These are phyloP conservation scores for Saccharomyces hybrid DNA, from an alignment of 1,139 yeast species.

Conservation along the genomic window DNA sequence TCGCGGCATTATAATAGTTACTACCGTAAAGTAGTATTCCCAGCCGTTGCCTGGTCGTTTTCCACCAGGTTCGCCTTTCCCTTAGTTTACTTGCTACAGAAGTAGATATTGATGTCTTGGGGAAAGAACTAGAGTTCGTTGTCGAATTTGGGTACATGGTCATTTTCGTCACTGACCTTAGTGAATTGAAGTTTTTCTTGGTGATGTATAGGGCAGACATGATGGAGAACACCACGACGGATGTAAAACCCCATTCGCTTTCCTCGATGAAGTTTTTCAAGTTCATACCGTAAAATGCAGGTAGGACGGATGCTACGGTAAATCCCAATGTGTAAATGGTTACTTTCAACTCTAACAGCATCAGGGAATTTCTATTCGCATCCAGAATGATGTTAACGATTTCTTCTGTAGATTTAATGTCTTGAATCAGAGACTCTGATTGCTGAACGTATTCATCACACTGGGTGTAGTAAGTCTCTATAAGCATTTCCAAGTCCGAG, in stretches of 20 bases:
- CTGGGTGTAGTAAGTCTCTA: slow-evolving; percentile 90
- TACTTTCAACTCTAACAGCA: slow-evolving; percentile 79
- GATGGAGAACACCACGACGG: slow-evolving; percentile 36
- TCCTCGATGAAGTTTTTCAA: slow-evolving; percentile 85
- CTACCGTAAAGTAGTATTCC: neutral
- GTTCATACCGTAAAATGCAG: slow-evolving; percentile 92
- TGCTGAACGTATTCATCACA: slow-evolving; percentile 96
- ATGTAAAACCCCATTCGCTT: slow-evolving; percentile 42
- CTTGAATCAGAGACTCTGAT: slow-evolving; percentile 71
- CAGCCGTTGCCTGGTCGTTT: neutral
- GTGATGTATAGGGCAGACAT: slow-evolving; percentile 37
- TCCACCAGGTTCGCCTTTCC: neutral
- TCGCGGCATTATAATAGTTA: neutral
- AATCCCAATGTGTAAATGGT: slow-evolving; percentile 84
- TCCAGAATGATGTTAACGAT: slow-evolving; percentile 91
- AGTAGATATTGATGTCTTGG: neutral
- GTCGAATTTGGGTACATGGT: slow-evolving; percentile 34
- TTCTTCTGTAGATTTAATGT: slow-evolving; percentile 91
- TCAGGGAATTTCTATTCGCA: slow-evolving; percentile 87
- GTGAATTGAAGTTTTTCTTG: slow-evolving; percentile 34
- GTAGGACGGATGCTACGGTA: slow-evolving; percentile 71
- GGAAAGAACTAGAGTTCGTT: slow-evolving; percentile 10
- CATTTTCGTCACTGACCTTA: slow-evolving; percentile 38
- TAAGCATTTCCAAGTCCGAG: slow-evolving; percentile 77
- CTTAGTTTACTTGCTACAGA: neutral